Percentiles rank a stretch among this genome's conserved stretches.
Conservation (phyloP, 108 stramenopile genomes). For the Asterionellopsis glacialis region DNA sequence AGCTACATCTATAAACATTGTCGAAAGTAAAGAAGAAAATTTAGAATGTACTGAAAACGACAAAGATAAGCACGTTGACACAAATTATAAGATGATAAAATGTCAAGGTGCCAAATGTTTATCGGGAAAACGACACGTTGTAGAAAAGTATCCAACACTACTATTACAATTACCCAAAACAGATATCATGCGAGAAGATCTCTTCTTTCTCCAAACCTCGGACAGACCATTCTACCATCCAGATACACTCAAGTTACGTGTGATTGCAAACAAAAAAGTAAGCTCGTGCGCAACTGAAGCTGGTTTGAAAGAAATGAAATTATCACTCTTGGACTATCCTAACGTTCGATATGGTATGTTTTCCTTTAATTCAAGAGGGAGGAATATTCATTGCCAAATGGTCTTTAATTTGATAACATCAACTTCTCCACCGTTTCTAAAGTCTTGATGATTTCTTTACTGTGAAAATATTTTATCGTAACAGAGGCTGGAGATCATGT, state of each 20-base stretch:
- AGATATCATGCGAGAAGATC: conserved; percentile 27
- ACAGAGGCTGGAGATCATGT: conserved; percentile 58
- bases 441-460: too few species aligned
- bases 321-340: conserved; percentile 12
- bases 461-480: too few species aligned
- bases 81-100: not conserved
- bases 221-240: conserved; percentile 34
- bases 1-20: not conserved
- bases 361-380: too few species aligned
- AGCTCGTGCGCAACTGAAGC: conserved; percentile 33
- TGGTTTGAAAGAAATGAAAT: conserved; percentile 50
- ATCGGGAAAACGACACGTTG: conserved; percentile 20
- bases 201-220: conserved; percentile 28
- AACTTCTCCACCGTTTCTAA: too few species aligned
- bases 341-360: too few species aligned
- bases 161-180: conserved; percentile 17
- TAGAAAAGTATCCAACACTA: conserved; percentile 34
- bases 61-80: not conserved
- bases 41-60: not conserved
- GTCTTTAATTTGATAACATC: too few species aligned
- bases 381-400: too few species aligned
- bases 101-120: conserved; percentile 25
- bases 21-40: not conserved
- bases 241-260: conserved; percentile 22
- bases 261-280: conserved; percentile 30